Base-by-base conservation (phyloP, 1,284 basidiomycete genomes). In the Cerrena zonata region DNA sequence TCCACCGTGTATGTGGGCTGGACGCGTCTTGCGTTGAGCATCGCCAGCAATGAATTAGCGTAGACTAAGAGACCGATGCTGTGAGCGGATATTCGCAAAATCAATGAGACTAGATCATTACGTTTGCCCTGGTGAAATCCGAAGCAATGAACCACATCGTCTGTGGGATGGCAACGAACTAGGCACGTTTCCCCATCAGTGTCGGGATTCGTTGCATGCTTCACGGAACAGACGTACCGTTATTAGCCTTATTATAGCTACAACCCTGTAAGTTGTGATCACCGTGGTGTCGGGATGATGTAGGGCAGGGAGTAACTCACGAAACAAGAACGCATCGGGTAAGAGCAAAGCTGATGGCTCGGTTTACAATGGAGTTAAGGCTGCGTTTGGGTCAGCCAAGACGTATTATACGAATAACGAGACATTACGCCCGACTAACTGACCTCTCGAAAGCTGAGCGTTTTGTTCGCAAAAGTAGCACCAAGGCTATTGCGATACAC, bases 91-190 rank as follows among this genome's bases (percentile, higher is more conserved):
- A n/a, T n/a, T n/a, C n/a, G n/a, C n/a, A n/a, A n/a, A n/a, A n/a
- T n/a, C n/a, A n/a, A n/a, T n/a, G n/a, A n/a, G n/a, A n/a, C n/a
- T n/a, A n/a, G n/a, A n/a, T n/a, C n/a, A n/a, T 34, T 38, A 46
- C 49, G 12, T 45, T 50, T 50, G 4, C 49, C 49, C 22, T 46
- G 10, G 18, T 27, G 34, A 50, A 50, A 23, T 50, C 49, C 3
- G 36, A 22, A 5, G 44, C 44, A 15, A 50, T 24, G 23, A 45
- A 50, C 49, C 49, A 50, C 19, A 36, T 36, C 13, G 44, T 34
- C 13, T 43, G 24, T 15, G 49, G 49, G 2, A 46, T 15, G 18
- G 36, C 44, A 3, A 34, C 49, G 23, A 45, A 50, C 49, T 50
- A 23, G 15, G 19, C 23, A 15, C 30, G 7, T 34, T 7, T 34